Conservation (phyloP, 495 filamentous ascomycete genomes). For the Neurospora sp. region DNA sequence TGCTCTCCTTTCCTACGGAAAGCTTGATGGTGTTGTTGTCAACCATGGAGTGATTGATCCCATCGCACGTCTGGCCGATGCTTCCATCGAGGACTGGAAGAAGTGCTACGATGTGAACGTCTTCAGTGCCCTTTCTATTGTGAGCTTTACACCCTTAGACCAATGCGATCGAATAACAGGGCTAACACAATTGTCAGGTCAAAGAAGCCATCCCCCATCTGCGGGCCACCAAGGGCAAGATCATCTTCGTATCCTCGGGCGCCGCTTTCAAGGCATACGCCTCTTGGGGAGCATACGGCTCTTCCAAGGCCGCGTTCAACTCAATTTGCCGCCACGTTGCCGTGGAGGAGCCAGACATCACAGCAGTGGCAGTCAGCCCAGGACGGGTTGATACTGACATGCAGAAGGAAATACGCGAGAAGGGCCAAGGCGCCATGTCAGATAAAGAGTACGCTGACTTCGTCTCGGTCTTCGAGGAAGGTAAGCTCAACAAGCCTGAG, state of each 20-base stretch:
- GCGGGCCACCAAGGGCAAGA: slow-evolving; percentile 54
- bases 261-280: slow-evolving; percentile 57
- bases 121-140: slow-evolving; percentile 68
- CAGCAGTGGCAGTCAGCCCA: slow-evolving; percentile 59
- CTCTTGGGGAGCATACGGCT: slow-evolving; percentile 72
- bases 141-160: slow-evolving; percentile 30
- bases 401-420: slow-evolving; percentile 72
- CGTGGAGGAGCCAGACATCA: slow-evolving; percentile 70
- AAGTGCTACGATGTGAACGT: slow-evolving; percentile 73
- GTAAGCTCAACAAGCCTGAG: slow-evolving; percentile 67
- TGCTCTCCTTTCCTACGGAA: slow-evolving; percentile 55
- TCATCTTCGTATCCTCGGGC: slow-evolving; percentile 69
- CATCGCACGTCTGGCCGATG: slow-evolving; percentile 59
- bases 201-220: slow-evolving; percentile 66
- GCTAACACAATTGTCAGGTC: slow-evolving; percentile 37
- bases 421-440: slow-evolving; percentile 55
- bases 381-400: slow-evolving; percentile 90
- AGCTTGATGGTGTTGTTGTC: slow-evolving; percentile 70
- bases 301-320: slow-evolving; percentile 83
- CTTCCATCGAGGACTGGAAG: slow-evolving; percentile 61
- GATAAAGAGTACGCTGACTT: slow-evolving; percentile 60
- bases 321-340: slow-evolving; percentile 64
- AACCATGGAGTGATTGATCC: slow-evolving; percentile 81
- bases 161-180: neutral
- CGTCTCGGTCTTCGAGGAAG: slow-evolving; percentile 50